Evolutionary conservation across 2,329 filamentous ascomycete species (phyloP), one percentile per base, ranked within the genome.

Genomic region (Alternaria gansuensis): DNA sequence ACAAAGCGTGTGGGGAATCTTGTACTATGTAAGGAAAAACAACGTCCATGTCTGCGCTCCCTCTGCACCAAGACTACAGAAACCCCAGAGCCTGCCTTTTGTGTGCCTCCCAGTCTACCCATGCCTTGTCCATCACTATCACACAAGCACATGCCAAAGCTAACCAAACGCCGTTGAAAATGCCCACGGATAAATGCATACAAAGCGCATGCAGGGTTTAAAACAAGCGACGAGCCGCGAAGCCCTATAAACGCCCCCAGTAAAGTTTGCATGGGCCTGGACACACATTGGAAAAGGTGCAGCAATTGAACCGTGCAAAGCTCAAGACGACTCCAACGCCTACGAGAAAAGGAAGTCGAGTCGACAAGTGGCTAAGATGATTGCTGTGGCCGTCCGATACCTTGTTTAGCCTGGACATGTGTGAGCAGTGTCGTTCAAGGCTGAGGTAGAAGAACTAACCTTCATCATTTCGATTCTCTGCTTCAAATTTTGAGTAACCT

Each of bases 381-480:
- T 53, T 66, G 63, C 44, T 40, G 45, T 33, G 67, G 68, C 53
- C 75, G 64, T 51, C 74, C 74, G 41, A 78, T 74, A 6, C 76
- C 76, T 59, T 78, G 75, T 56, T 77, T 77, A 10, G 76, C 76
- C 76, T 78, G 50, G 9, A 36, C n/a, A 39, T n/a, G 21, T 33
- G 54, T 74, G 54, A 72, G 70, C 49, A 34, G 10, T 40, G 7
- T 40, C 10, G 28, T 23, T 17, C 17, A 21, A 24, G 17, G 11
- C n/a, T 14, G 2, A 5, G 8, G n/a, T 13, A 5, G 24, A 56
- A 74, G 10, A 37, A 40, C 81, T 64, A 71, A 85, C 87, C 85
- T 98, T 99, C 95, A 99, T 99, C 83, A 95, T 91, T 82, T 98
- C 95, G 78, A 99, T 99, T 76, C 95, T 88, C 51, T 94, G 93